Evolutionary conservation across 345 rosid species (phyloP), one percentile per base, ranked within the genome.

Genomic region (Arabis hirsuta): DNA sequence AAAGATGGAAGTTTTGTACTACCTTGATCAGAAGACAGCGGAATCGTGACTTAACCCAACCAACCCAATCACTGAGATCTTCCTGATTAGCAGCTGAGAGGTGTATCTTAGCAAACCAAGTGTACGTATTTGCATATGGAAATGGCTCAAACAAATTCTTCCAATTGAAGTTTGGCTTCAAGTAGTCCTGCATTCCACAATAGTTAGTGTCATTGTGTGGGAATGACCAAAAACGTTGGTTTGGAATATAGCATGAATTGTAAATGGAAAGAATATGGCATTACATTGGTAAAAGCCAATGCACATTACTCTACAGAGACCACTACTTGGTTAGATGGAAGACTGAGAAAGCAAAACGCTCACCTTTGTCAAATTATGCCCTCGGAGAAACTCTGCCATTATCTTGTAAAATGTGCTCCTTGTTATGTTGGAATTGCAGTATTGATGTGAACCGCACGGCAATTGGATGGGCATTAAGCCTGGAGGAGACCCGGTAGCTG

Each of bases 41-140:
- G 62, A 87, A 81, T 12, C 83, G 90, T 45, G 88, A 87, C 81
- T 80, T 87, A 24, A 80, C 85, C 92, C 85, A 85, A 65, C 92
- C 90, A 51, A 77, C 85, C 88, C 88, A 85, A 59, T 82, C 79
- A 71, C 81, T 83, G 4, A 87, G 78, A 27, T 74, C 78, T 56
- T 84, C 84, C 38, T 68, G 83, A 43, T 51, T 71, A 29, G 82
- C 65, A 53, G 87, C 84, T 0, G 84, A 81, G 71, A 84, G 81
- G 38, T 70, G 69, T 65, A 85, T 78, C 71, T 82, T 85, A 78
- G 77, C 56, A 62, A 85, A 87, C 69, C 81, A 81, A 5, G 78
- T 65, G 71, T 80, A 84, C 54, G 67, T 73, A 72, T 59, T 82
- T 47, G 79, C 56, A 72, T 78, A 82, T 7, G 82, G 87, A 66